These are phyloP conservation scores for Cokeromyces recurvatus DNA, from an alignment of 371 early-diverging fungal species.

Conservation along the genomic window DNA sequence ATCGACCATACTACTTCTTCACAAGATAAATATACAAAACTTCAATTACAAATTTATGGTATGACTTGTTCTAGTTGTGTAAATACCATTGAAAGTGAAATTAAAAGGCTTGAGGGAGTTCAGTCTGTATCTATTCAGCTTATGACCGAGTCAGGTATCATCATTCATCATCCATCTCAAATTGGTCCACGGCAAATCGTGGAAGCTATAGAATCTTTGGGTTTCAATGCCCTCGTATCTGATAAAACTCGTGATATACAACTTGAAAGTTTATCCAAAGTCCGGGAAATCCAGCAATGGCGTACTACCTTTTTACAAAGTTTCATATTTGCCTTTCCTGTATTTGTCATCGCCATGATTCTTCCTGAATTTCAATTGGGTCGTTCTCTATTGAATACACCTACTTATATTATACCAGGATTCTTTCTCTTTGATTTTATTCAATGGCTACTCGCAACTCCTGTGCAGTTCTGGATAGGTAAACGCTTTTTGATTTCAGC, in stretches of 20 bases:
- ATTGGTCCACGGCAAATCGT: constrained; percentile 81
- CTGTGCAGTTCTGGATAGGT: constrained; percentile 90
- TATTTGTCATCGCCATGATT: constrained; percentile 79
- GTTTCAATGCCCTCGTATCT: constrained; percentile 80
- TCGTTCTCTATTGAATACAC: constrained; percentile 18
- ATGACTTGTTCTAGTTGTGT: constrained; percentile 89
- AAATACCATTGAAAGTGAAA: constrained; percentile 65
- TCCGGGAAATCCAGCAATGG: constrained; percentile 87
- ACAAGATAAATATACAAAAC: constrained; percentile 15
- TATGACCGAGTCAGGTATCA: constrained; percentile 63
- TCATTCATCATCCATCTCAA: constrained; percentile 59
- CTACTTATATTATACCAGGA: constrained; percentile 48
- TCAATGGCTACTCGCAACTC: constrained; percentile 66
- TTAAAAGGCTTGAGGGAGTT: constrained; percentile 62
- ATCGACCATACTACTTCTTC: constrained; percentile 7
- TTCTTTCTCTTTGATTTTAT: constrained; percentile 59
- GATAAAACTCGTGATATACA: constrained; percentile 63
- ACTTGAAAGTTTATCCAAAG: constrained; percentile 84
- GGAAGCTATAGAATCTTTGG: constrained; percentile 73
- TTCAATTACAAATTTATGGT: constrained; percentile 80
- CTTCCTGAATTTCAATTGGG: constrained; percentile 62
- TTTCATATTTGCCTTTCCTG: constrained; percentile 74
- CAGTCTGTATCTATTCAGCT: constrained; percentile 66
- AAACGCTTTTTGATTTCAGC: constrained; percentile 75
- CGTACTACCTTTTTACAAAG: constrained; percentile 56